phyloP scores from a whole-genome alignment of 2,329 filamentous ascomycete genomes.

The Calonectria multiphialidica region DNA sequence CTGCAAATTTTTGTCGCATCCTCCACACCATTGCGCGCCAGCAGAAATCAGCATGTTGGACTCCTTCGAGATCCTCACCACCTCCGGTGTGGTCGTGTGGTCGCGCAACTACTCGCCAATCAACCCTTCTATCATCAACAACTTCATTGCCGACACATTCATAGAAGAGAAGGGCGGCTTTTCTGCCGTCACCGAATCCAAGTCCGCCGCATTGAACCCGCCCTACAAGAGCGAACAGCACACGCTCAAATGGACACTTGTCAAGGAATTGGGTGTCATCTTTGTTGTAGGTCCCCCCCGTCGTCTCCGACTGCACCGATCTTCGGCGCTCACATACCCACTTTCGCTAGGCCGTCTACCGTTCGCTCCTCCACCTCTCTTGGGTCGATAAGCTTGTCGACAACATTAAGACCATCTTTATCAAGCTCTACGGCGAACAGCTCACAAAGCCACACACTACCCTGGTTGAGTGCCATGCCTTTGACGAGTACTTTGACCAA shows the following conservation, averaged over 20 bases:
- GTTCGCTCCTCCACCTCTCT: conserved; percentile 91
- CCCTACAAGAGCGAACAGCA: conserved; percentile 93
- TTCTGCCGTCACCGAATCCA: conserved; percentile 69
- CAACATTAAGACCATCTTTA: conserved; percentile 92
- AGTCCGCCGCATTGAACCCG: conserved; percentile 73
- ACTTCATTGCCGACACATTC: conserved; percentile 95
- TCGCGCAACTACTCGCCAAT: conserved; percentile 87
- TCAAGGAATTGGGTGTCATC: conserved; percentile 93
- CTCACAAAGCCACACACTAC: conserved; percentile 85
- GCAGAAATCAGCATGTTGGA: conserved; percentile 78
- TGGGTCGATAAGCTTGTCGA: conserved; percentile 98
- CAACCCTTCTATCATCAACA: conserved; percentile 88
- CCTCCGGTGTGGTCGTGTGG: conserved; percentile 97
- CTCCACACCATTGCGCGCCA: conserved; percentile 10
- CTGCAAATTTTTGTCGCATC: conserved; percentile 15
- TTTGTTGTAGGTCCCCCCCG: conserved; percentile 77
- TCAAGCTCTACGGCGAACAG: conserved; percentile 90
- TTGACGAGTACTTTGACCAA: conserved; percentile 95
- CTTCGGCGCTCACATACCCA: conserved; percentile 38
- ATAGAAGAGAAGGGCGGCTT: conserved; percentile 89
- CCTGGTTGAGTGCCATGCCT: conserved; percentile 80
- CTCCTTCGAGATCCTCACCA: conserved; percentile 95
- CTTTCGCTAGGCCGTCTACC: conserved; percentile 84
- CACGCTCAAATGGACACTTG: conserved; percentile 92
- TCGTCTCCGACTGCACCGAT: conserved; percentile 34